Evolutionary conservation across 306 rosid genomes (phyloP).

Genomic region (Calophaca sinica): DNA sequence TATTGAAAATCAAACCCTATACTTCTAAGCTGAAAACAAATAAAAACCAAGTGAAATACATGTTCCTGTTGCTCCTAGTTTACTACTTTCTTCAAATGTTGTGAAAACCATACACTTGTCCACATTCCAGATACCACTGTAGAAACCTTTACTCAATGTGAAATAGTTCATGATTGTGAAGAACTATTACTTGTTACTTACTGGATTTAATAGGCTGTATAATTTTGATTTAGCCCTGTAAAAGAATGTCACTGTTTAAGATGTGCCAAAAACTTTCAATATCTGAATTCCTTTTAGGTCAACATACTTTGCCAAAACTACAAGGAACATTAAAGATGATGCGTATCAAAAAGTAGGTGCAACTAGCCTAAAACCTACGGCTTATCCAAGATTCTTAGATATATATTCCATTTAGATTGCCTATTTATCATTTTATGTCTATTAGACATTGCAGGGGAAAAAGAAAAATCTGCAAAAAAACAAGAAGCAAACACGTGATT

Average conservation of each 20-base stretch:
- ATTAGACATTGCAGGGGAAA: constrained; percentile 10
- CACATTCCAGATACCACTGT: neutral
- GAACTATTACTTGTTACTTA: constrained; percentile 23
- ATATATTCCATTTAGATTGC: constrained; percentile 7
- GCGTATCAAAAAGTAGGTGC: neutral
- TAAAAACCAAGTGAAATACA: neutral
- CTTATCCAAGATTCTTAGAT: constrained; percentile 10
- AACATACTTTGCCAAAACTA: constrained; percentile 28
- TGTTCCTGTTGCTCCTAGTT: neutral
- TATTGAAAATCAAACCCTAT: neutral
- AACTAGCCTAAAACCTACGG: constrained; percentile 28
- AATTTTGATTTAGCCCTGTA: constrained; percentile 18
- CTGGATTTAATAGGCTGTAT: neutral
- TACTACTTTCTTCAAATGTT: constrained; percentile 17
- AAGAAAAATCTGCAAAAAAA: constrained; percentile 13
- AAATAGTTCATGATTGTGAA: constrained; percentile 6
- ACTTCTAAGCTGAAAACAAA: neutral
- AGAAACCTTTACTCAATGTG: constrained; percentile 6
- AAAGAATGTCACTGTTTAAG: constrained; percentile 2
- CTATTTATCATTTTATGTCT: neutral
- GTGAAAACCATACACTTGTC: neutral
- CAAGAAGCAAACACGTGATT: constrained; percentile 15
- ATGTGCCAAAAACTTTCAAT: neutral
- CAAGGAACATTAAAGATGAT: neutral
- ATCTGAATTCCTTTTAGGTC: constrained; percentile 25